Base-by-base conservation (phyloP, 1,284 basidiomycete species). In the Naganishia sp. region DNA sequence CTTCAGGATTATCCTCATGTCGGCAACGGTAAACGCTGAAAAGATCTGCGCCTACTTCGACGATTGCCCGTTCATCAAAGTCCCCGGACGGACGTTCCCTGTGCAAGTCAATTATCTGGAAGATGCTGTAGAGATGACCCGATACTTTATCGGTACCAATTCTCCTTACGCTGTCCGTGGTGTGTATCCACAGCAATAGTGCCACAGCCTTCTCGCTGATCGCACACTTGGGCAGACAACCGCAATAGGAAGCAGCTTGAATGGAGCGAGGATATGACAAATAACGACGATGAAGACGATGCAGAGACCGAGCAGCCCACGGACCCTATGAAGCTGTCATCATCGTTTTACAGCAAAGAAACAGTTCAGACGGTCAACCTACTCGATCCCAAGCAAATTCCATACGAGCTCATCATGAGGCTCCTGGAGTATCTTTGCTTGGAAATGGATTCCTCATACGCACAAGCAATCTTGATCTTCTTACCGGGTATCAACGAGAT, bases 11-110 rank as follows among this genome's bases (percentile, higher is more conserved):
- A 86, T 99, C 41, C 84, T 99, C 63, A 99, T 99, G 96, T 97
- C 94, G 28, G 96, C 96, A 0, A 99, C 96, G 0, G 84, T 98
- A 35, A 93, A 99, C 74, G 90, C 92, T 0, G 90, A 94, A 68
- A 95, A 97, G 79, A 88, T 99, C 60, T 92, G 94, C n/a, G 81
- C 80, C 25, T 99, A 91, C 80, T 98, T 99, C 75, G 92, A 90
- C 23, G 88, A 88, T 31, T 97, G 94, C 75, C 93, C 94, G 0
- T 87, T 88, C 31, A 82, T 97, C 52, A 86, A 87, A 69, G 91
- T 99, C 18, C 95, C 95, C 9, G 96, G 96, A 2, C 86, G 96
- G n/a, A 98, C 94, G 0, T 99, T 93, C 82, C 95, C 96, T 10
- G 96, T 99, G 13, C 87, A 92, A 55, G 84, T 90, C 21, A 84